Evolutionary conservation across 1,139 yeast species (phyloP).

Genomic region (Tardiomyces depauwii): DNA sequence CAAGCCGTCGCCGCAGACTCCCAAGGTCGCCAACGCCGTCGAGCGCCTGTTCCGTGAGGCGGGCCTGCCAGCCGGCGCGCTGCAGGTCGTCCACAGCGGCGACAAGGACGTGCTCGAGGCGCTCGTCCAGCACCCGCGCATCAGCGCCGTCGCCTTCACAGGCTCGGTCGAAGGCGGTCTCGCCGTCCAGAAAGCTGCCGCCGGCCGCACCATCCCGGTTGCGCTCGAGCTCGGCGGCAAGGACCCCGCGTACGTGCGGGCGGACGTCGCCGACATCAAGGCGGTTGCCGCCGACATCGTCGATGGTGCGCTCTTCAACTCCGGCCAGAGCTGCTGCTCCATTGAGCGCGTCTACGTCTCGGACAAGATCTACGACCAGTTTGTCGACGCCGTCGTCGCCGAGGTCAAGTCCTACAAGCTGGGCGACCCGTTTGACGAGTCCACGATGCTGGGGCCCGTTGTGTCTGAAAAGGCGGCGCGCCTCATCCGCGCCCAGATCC

Average conservation of each 20-base stretch:
- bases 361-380: conserved; percentile 54
- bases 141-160: conserved; percentile 73
- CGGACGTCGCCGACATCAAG: conserved; percentile 44
- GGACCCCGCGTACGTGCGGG: conserved; percentile 61
- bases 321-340: conserved; percentile 89
- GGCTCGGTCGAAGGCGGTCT: conserved; percentile 82
- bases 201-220: conserved; percentile 58
- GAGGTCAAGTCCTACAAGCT: conserved; percentile 38
- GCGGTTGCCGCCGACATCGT: conserved; percentile 77
- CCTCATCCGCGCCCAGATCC: conserved; percentile 58
- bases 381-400: conserved; percentile 54
- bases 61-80: conserved; percentile 73
- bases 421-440: conserved; percentile 65
- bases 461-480: conserved; percentile 63
- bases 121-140: conserved; percentile 50
- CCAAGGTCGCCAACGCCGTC: conserved; percentile 62
- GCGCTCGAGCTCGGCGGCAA: conserved; percentile 93
- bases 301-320: conserved; percentile 69
- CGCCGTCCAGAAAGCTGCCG: conserved; percentile 62
- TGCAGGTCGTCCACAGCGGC: conserved; percentile 46
- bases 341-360: conserved; percentile 77
- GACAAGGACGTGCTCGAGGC: conserved; percentile 56
- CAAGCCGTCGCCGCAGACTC: conserved; percentile 77
- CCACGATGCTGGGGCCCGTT: conserved; percentile 67
- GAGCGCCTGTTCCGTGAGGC: conserved; percentile 55